These are phyloP conservation scores for Cryptosporidium baileyi DNA, from an alignment of 169 alveolate genomes.

Conservation along the genomic window DNA sequence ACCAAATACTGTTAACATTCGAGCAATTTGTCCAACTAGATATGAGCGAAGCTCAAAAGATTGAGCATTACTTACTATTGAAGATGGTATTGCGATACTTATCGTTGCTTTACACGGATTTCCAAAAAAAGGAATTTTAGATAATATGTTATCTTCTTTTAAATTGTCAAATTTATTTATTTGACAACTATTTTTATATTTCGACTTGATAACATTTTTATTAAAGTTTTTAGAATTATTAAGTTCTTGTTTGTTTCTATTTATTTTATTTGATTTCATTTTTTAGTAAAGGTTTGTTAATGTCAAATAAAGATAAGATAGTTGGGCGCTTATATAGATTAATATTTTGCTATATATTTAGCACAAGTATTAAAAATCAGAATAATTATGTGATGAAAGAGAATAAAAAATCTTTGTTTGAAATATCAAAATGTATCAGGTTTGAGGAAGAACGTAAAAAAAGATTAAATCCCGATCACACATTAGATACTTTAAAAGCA, in stretches of 20 bases:
- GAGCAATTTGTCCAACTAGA: slow-evolving; percentile 90
- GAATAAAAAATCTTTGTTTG: slow-evolving; percentile 26
- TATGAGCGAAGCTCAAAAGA: slow-evolving; percentile 87
- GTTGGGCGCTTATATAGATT: no score
- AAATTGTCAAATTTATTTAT: neutral
- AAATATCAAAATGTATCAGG: slow-evolving; percentile 8
- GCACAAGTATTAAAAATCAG: no score
- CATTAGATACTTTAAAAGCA: slow-evolving; percentile 16
- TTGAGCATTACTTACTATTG: slow-evolving; percentile 83
- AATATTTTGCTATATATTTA: no score
- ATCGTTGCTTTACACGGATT: slow-evolving; percentile 78
- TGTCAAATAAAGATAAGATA: no score
- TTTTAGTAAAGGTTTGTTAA: no score
- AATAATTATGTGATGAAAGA: neutral
- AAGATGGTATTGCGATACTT: slow-evolving; percentile 85
- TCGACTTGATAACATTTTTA: neutral
- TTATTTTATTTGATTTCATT: no score
- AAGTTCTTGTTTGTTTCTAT: no score
- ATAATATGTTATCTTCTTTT: neutral
- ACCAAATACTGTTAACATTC: slow-evolving; percentile 88
- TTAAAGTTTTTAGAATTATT: neutral
- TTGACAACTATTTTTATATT: neutral
- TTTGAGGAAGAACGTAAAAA: slow-evolving; percentile 42
- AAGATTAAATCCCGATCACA: slow-evolving; percentile 11
- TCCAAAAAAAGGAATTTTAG: slow-evolving; percentile 77